phyloP scores from a whole-genome alignment of 495 filamentous ascomycete genomes.

The Talaromyces wortmannii region DNA sequence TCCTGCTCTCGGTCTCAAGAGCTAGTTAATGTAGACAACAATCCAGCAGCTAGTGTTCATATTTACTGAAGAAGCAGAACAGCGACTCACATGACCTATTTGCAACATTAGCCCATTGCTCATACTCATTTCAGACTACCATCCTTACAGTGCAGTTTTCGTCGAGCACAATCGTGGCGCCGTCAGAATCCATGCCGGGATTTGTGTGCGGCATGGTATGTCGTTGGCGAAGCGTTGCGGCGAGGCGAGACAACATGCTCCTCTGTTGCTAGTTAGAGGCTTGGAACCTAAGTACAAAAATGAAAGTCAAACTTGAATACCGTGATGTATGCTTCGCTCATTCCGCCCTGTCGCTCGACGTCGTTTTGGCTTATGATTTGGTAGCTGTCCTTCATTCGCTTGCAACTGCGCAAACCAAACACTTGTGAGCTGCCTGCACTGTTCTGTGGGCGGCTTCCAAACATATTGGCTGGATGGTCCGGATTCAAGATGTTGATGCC shows the following conservation, averaged over 20 bases:
- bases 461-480: slow-evolving; percentile 25
- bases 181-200: slow-evolving; percentile 7
- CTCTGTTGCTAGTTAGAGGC: slow-evolving; percentile 25
- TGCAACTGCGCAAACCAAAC: slow-evolving; percentile 47
- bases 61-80: no score
- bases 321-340: slow-evolving; percentile 56
- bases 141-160: slow-evolving; percentile 19
- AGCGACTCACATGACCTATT: slow-evolving; percentile 9
- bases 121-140: neutral
- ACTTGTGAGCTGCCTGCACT: slow-evolving; percentile 6
- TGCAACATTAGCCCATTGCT: neutral
- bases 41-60: no score
- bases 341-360: slow-evolving; percentile 51
- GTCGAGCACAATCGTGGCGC: slow-evolving; percentile 19
- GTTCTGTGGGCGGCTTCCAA: slow-evolving; percentile 9
- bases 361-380: slow-evolving; percentile 62
- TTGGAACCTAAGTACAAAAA: no score
- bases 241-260: slow-evolving; percentile 53
- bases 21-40: no score
- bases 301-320: slow-evolving; percentile 21
- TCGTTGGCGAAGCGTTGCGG: slow-evolving; percentile 36
- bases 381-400: slow-evolving; percentile 54
- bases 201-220: slow-evolving; percentile 10
- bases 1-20: no score
- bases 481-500: slow-evolving; percentile 49